Percentiles rank a stretch among this genome's conserved stretches.
phyloP scores from a whole-genome alignment of 768 basidiomycete genomes.

The Leccinum disarticulatum region DNA sequence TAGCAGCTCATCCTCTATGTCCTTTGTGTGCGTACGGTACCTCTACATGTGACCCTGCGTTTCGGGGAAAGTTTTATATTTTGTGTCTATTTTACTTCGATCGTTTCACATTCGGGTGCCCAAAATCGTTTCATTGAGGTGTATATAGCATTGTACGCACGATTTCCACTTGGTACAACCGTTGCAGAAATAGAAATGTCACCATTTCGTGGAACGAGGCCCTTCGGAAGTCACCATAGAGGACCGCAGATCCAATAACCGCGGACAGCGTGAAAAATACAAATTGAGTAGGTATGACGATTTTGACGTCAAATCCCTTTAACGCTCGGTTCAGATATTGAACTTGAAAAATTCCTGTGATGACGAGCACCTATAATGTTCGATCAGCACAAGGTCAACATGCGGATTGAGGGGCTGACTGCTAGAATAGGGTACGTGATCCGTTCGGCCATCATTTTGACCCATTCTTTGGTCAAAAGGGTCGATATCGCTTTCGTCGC shows the following conservation, averaged over 20 bases:
- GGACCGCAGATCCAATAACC: conserved; percentile 87
- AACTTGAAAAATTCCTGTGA: conserved; percentile 82
- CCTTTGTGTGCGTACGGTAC: too few species aligned
- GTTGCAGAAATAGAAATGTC: conserved; percentile 52
- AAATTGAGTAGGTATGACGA: conserved; percentile 94
- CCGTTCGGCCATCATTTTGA: conserved; percentile 74
- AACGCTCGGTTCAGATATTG: conserved; percentile 82
- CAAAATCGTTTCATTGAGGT: too few species aligned
- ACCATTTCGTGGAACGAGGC: conserved; percentile 79
- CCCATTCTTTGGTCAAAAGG: conserved; percentile 75
- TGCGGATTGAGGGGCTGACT: conserved; percentile 40
- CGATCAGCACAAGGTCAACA: conserved; percentile 9
- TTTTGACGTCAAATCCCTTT: conserved; percentile 93
- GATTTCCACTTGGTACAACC: too few species aligned
- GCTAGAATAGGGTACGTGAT: conserved; percentile 79
- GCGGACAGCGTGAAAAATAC: conserved; percentile 93
- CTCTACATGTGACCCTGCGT: too few species aligned
- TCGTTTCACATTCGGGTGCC: too few species aligned
- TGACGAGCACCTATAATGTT: conserved; percentile 53
- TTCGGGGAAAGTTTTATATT: too few species aligned
- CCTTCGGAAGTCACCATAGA: conserved; percentile 90
- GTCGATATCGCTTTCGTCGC: conserved; percentile 92
- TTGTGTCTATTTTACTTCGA: too few species aligned
- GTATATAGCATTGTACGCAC: too few species aligned
- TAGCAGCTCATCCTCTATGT: too few species aligned